A percentile compares a stretch with the other conserved stretches of the same genome.
Evolutionary conservation across 768 basidiomycete species (phyloP).

Genomic region (Tubosaeta sp.): DNA sequence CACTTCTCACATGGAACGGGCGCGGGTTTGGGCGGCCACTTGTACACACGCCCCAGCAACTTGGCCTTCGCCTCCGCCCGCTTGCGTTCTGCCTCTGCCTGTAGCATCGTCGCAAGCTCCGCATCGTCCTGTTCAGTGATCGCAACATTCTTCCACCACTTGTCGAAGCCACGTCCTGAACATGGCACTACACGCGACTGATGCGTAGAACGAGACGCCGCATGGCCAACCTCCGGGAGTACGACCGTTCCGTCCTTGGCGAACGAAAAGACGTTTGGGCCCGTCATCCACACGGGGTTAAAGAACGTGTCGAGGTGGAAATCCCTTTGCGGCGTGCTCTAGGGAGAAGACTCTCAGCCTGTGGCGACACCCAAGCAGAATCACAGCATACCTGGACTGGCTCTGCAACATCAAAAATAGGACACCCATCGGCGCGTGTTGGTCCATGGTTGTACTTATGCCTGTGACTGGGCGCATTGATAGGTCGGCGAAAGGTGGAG

Average conservation of each 20-base stretch:
- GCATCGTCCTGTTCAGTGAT: conserved; percentile 27
- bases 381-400: not conserved
- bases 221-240: not conserved
- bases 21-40: conserved; percentile 22
- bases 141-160: conserved; percentile 29
- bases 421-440: not conserved
- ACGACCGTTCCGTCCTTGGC: conserved; percentile 18
- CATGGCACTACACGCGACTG: not conserved
- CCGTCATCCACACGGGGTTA: conserved; percentile 34
- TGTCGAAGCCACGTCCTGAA: not conserved
- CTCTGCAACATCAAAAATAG: not conserved
- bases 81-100: not conserved
- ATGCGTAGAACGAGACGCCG: not conserved
- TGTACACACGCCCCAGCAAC: conserved; percentile 8
- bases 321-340: conserved; percentile 28
- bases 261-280: conserved; percentile 22
- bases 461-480: not conserved
- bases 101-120: conserved; percentile 8
- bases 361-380: not conserved
- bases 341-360: not conserved
- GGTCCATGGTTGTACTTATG: not conserved
- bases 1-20: conserved; percentile 5
- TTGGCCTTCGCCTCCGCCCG: not conserved
- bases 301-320: conserved; percentile 49
- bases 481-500: not conserved